Conservation (phyloP, 1,284 basidiomycete genomes). For the Ustilago crameri region DNA sequence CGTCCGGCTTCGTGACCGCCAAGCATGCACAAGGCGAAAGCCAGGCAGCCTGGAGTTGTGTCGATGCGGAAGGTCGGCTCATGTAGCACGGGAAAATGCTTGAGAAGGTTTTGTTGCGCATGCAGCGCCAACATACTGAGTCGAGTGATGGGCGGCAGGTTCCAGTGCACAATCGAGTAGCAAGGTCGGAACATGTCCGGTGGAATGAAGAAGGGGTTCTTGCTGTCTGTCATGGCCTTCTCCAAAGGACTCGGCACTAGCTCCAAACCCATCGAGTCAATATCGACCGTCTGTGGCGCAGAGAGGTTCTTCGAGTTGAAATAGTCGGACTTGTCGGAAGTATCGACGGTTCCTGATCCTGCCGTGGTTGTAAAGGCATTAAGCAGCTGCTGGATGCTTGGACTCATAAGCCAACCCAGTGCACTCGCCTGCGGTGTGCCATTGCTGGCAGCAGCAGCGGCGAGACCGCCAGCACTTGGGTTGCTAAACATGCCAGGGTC, state of each 20-base stretch:
- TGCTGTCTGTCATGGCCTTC: conserved; percentile 48
- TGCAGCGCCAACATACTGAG: conserved; percentile 58
- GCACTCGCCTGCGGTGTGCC: conserved; percentile 40
- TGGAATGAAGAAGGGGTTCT: conserved; percentile 60
- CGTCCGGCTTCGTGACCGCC: conserved; percentile 56
- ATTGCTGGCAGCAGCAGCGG: conserved; percentile 25
- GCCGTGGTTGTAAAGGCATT: conserved; percentile 36
- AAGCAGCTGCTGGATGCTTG: conserved; percentile 57
- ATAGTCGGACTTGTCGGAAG: conserved; percentile 39
- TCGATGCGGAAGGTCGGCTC: conserved; percentile 62
- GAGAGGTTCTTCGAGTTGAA: conserved; percentile 40
- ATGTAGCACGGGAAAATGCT: conserved; percentile 60
- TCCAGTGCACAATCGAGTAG: conserved; percentile 60
- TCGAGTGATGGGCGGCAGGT: conserved; percentile 52
- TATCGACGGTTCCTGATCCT: conserved; percentile 34
- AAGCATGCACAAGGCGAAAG: conserved; percentile 60
- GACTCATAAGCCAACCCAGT: conserved; percentile 58
- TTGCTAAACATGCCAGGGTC: conserved; percentile 44
- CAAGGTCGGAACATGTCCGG: conserved; percentile 54
- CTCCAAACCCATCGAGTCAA: conserved; percentile 19
- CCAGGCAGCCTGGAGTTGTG: conserved; percentile 55
- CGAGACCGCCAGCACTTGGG: conserved; percentile 22
- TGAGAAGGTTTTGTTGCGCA: conserved; percentile 60
- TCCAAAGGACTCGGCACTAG: conserved; percentile 37
- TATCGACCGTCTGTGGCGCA: conserved; percentile 2